Conservation (phyloP, 2,329 filamentous ascomycete genomes). For the Arthrobotrys musiformis region DNA sequence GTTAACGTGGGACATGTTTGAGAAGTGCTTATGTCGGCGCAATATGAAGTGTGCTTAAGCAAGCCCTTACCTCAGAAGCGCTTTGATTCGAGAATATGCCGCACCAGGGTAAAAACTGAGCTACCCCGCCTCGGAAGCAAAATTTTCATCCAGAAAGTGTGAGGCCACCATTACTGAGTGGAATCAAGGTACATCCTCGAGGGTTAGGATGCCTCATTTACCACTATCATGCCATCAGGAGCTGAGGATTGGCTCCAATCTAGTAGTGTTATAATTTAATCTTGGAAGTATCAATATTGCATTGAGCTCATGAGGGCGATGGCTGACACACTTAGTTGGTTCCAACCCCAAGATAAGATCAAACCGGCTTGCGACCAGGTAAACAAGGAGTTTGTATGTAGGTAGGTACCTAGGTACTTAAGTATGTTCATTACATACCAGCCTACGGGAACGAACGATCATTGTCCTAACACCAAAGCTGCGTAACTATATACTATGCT, state of each 20-base stretch:
- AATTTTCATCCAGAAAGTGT: constrained; percentile 1
- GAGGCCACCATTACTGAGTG: not conserved
- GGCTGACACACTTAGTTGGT: too few relatives aligned
- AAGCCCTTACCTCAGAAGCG: constrained; percentile 3
- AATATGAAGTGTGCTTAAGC: constrained; percentile 13
- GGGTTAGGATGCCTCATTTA: constrained; percentile 1
- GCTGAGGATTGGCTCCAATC: not conserved
- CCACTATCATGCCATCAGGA: constrained; percentile 6
- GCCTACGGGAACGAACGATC: too few relatives aligned
- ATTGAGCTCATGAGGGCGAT: too few relatives aligned
- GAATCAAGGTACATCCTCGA: not conserved
- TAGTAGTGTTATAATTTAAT: too few relatives aligned
- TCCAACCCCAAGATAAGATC: too few relatives aligned
- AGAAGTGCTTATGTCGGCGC: constrained; percentile 5
- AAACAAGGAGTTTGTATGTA: too few relatives aligned
- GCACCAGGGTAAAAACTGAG: constrained; percentile 1
- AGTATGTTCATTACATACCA: too few relatives aligned
- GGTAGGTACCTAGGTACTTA: too few relatives aligned
- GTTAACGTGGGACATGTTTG: constrained; percentile 5
- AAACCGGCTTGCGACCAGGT: too few relatives aligned
- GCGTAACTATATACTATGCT: too few relatives aligned
- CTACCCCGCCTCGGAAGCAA: constrained; percentile 17
- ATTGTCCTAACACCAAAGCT: too few relatives aligned
- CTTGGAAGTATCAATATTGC: too few relatives aligned
- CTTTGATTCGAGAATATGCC: constrained; percentile 25